Evolutionary conservation across 345 rosid species (phyloP).

Genomic region (Populus deltoides): DNA sequence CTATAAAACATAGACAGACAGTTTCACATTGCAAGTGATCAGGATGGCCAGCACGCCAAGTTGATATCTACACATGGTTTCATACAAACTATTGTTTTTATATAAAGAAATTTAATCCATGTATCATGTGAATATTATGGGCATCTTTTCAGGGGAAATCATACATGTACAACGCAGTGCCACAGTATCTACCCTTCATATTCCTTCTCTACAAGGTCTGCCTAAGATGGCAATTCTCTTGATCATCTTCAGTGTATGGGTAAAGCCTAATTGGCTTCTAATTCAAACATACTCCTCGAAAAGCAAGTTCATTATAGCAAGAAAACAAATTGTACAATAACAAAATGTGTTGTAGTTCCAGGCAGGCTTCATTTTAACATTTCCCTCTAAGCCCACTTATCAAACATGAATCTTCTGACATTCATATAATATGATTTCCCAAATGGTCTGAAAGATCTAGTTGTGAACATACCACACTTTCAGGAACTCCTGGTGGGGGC

Average conservation of each 20-base stretch:
- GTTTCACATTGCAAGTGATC: background rate
- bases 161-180: background rate
- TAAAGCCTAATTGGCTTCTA: background rate
- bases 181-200: too few relatives aligned
- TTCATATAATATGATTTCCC: conserved; percentile 3
- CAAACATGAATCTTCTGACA: background rate
- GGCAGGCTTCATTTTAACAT: background rate
- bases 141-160: background rate
- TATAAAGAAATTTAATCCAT: background rate
- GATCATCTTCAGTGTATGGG: background rate
- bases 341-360: background rate
- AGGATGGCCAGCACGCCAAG: background rate
- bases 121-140: background rate
- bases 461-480: conserved; percentile 78
- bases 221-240: background rate
- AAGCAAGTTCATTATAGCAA: background rate
- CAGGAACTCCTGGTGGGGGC: conserved; percentile 93
- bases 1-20: background rate
- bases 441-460: background rate
- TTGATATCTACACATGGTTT: background rate
- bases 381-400: background rate
- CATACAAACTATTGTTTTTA: background rate
- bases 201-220: background rate
- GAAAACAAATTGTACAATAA: background rate
- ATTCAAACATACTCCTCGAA: background rate